These are phyloP conservation scores for Nepenthes alata DNA, from an alignment of 179 eudicot genomes.

Conservation along the genomic window DNA sequence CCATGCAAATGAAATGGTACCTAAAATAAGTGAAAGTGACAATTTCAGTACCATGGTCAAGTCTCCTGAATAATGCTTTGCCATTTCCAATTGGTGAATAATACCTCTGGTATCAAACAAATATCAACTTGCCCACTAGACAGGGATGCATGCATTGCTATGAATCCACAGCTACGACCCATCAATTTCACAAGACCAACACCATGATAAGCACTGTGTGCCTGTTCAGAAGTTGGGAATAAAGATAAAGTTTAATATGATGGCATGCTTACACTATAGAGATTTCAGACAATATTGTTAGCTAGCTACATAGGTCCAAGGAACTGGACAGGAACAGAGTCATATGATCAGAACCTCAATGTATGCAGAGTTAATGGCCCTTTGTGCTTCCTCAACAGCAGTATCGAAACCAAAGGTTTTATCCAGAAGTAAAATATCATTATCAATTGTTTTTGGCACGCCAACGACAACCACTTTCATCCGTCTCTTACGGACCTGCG, in stretches of 20 bases:
- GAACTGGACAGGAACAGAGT: not conserved
- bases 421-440: constrained; percentile 95
- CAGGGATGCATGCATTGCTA: constrained; percentile 98
- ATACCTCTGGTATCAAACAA: constrained; percentile 97
- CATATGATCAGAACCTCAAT: constrained; percentile 52
- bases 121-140: constrained; percentile 98
- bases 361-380: constrained; percentile 95
- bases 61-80: constrained; percentile 1
- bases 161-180: constrained; percentile 99
- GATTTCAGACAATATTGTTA: no score
- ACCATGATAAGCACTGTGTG: constrained; percentile 97
- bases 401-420: constrained; percentile 99
- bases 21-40: constrained; percentile 19
- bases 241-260: not conserved
- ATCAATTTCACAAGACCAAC: constrained; percentile 92
- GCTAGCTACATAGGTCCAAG: no score
- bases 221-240: constrained; percentile 27
- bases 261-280: not conserved
- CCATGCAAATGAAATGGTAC: constrained; percentile 85
- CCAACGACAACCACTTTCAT: constrained; percentile 89
- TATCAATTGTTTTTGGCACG: constrained; percentile 97
- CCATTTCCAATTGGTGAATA: constrained; percentile 6
- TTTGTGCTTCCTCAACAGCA: constrained; percentile 97
- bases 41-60: not conserved
- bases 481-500: constrained; percentile 71